phyloP scores from a whole-genome alignment of 73 alveolate species.

The Tetrahymena elliotti region DNA sequence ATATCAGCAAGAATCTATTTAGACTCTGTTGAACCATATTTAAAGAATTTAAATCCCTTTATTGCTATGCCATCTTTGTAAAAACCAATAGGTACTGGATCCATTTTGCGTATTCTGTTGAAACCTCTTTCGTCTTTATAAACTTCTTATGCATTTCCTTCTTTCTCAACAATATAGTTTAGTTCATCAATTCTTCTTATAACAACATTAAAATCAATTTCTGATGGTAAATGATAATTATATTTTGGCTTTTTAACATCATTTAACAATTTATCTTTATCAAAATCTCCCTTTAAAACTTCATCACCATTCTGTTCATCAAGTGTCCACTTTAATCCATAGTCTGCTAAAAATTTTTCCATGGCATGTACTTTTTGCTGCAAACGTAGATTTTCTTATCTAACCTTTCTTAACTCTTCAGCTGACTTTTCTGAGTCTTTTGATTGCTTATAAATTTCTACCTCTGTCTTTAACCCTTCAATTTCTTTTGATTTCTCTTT shows the following conservation, averaged over 20 bases:
- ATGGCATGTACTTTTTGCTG: conserved; percentile 29
- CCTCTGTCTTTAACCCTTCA: not conserved
- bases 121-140: conserved; percentile 77
- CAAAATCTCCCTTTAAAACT: conserved; percentile 12
- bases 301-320: conserved; percentile 40
- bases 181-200: conserved; percentile 85
- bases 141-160: conserved; percentile 50
- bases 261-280: conserved; percentile 30
- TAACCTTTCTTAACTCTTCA: conserved; percentile 12
- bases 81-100: conserved; percentile 46
- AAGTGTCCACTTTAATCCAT: conserved; percentile 66
- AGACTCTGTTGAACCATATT: conserved; percentile 39
- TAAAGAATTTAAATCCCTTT: conserved; percentile 25
- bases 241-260: conserved; percentile 27
- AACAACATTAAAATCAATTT: conserved; percentile 75
- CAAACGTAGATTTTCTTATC: conserved; percentile 1
- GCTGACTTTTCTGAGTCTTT: not conserved
- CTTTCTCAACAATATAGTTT: conserved; percentile 80
- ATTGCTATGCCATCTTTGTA: conserved; percentile 35
- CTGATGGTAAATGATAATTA: conserved; percentile 65
- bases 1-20: conserved; percentile 38
- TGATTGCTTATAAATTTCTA: not conserved
- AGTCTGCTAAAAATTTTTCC: conserved; percentile 54
- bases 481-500: conserved; percentile 46
- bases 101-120: conserved; percentile 71